phyloP scores from a whole-genome alignment of 73 alveolate genomes.

The Blepharisma stoltei region DNA sequence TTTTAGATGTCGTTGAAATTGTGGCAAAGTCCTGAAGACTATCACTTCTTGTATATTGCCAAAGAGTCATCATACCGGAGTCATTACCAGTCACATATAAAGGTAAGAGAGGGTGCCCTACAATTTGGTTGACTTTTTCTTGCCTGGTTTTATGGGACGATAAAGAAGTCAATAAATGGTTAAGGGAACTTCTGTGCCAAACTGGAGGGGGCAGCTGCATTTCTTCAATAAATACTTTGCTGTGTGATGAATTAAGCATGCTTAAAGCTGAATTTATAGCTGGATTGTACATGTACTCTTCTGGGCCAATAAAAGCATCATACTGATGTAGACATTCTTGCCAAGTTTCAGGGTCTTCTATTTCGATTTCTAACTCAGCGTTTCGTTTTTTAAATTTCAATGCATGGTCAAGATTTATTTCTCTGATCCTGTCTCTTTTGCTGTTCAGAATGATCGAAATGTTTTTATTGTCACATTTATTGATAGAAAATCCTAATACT shows the following conservation, averaged over 20 bases:
- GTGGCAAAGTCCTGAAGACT: conserved; percentile 31
- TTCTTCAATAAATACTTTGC: background rate
- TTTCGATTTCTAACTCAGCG: conserved; percentile 11
- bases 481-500: conserved; percentile 14
- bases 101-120: conserved; percentile 11
- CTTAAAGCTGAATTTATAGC: background rate
- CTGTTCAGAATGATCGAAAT: background rate
- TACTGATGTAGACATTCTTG: background rate
- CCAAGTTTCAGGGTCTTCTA: conserved; percentile 28
- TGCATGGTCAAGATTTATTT: background rate
- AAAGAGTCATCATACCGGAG: background rate
- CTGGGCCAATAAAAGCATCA: background rate
- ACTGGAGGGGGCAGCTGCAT: conserved; percentile 18
- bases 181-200: conserved; percentile 26
- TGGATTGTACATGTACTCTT: conserved; percentile 20
- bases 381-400: background rate
- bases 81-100: conserved; percentile 24
- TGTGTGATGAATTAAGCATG: background rate
- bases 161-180: background rate
- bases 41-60: conserved; percentile 8
- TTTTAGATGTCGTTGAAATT: conserved; percentile 1
- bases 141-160: conserved; percentile 4
- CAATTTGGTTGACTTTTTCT: conserved; percentile 20
- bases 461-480: conserved; percentile 16
- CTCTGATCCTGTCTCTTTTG: conserved; percentile 13